These are phyloP conservation scores for Whalleya microplaca DNA, from an alignment of 2,329 filamentous ascomycete genomes.

Conservation along the genomic window DNA sequence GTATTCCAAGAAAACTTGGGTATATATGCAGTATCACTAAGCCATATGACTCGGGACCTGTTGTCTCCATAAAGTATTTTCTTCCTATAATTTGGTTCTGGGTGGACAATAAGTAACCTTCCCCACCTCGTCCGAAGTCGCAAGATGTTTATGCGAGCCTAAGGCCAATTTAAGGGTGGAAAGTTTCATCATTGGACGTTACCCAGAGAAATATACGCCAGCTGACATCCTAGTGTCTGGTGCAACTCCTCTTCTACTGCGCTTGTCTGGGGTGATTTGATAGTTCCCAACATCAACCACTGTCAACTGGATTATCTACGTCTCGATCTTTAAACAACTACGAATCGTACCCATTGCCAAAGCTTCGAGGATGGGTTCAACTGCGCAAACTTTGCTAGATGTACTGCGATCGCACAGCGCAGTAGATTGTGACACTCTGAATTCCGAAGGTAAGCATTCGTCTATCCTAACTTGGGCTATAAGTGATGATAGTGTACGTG, in stretches of 20 bases:
- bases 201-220: not conserved
- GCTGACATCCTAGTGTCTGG: not conserved
- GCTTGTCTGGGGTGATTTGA: not conserved
- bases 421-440: constrained; percentile 57
- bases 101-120: constrained; percentile 4
- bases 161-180: not conserved
- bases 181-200: not conserved
- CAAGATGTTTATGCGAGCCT: constrained; percentile 10
- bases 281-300: not conserved
- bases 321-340: not conserved
- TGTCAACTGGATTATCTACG: not conserved
- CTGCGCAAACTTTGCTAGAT: constrained; percentile 42
- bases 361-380: constrained; percentile 15
- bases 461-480: not conserved
- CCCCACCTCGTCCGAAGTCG: constrained; percentile 27
- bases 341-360: not conserved
- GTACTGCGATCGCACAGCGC: constrained; percentile 47
- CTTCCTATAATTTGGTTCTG: not conserved
- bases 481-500: not conserved
- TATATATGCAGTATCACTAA: no score
- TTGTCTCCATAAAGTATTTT: no score
- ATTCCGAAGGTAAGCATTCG: constrained; percentile 46
- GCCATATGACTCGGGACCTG: no score
- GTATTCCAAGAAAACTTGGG: no score
- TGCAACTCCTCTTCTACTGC: not conserved